phyloP scores from a whole-genome alignment of 208 protist genomes.

The Crithidia thermophila region DNA sequence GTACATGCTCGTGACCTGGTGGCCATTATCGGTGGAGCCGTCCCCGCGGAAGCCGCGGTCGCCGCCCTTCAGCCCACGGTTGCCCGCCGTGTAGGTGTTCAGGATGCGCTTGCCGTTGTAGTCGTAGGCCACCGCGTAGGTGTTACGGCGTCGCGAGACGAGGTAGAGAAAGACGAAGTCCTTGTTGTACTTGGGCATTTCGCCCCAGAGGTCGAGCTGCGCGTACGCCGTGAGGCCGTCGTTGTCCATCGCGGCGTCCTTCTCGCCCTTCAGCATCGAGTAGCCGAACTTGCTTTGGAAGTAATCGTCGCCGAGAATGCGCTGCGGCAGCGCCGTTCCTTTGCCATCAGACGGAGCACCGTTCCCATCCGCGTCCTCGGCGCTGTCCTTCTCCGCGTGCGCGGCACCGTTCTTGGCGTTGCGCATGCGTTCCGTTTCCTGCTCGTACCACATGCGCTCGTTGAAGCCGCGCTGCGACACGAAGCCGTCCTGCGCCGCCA shows the following conservation, averaged over 20 bases:
- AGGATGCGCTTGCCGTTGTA: constrained; percentile 82
- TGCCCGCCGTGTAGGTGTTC: constrained; percentile 83
- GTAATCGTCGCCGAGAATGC: constrained; percentile 78
- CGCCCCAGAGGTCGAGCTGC: constrained; percentile 87
- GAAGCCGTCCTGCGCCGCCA: constrained; percentile 64
- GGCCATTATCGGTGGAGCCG: constrained; percentile 85
- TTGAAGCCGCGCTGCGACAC: constrained; percentile 78
- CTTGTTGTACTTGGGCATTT: constrained; percentile 88
- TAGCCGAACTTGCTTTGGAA: constrained; percentile 84
- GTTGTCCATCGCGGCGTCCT: constrained; percentile 16
- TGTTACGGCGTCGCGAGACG: constrained; percentile 85
- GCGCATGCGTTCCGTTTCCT: constrained; percentile 29
- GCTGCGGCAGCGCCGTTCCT: constrained; percentile 43
- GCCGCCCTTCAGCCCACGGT: constrained; percentile 85
- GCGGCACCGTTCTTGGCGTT: not conserved
- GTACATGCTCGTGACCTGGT: constrained; percentile 90
- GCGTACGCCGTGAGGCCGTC: constrained; percentile 52
- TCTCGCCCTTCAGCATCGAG: constrained; percentile 63
- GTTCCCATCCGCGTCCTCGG: not conserved
- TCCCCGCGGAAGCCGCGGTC: constrained; percentile 86
- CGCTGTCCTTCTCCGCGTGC: not conserved
- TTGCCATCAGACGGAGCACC: not conserved
- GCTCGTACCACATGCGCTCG: constrained; percentile 78
- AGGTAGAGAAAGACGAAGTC: constrained; percentile 90
- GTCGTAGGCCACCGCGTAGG: constrained; percentile 89